Evolutionary conservation across 352 stramenopile species (phyloP).

Genomic region (Pythium apleroticum): DNA sequence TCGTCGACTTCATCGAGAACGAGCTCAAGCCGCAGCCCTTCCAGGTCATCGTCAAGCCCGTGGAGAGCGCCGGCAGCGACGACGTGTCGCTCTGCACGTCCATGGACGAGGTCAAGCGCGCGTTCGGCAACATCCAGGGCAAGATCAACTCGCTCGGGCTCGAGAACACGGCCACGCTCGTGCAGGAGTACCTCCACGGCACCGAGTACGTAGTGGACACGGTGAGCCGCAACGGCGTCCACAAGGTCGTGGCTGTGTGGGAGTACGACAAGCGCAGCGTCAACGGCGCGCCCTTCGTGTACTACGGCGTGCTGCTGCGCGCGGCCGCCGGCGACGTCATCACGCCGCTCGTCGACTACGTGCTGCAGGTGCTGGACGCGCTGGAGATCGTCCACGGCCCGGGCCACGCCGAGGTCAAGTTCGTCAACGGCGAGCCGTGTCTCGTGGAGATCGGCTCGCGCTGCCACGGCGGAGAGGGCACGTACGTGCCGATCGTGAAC

Average conservation of each 20-base stretch:
- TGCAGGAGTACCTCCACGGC: constrained; percentile 94
- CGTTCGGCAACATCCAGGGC: constrained; percentile 82
- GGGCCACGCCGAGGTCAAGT: constrained; percentile 84
- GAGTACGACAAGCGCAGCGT: constrained; percentile 97
- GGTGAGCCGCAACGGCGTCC: constrained; percentile 89
- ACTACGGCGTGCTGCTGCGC: constrained; percentile 80
- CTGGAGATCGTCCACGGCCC: constrained; percentile 74
- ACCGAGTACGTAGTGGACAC: constrained; percentile 98
- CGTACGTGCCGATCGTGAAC: constrained; percentile 90
- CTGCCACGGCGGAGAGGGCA: constrained; percentile 94
- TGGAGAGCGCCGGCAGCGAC: constrained; percentile 75
- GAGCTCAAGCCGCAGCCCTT: constrained; percentile 66
- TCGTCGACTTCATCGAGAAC: constrained; percentile 66
- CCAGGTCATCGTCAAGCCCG: constrained; percentile 91
- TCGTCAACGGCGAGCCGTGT: constrained; percentile 81
- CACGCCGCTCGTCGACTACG: constrained; percentile 81
- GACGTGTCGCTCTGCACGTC: constrained; percentile 82
- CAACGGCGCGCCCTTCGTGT: constrained; percentile 95
- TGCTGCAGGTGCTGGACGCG: constrained; percentile 74
- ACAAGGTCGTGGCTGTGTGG: constrained; percentile 97
- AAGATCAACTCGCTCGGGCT: constrained; percentile 87
- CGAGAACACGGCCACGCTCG: constrained; percentile 76
- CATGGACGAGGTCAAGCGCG: constrained; percentile 67
- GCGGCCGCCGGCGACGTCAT: constrained; percentile 65
- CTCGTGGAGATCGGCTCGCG: constrained; percentile 95